Evolutionary conservation across 2,329 filamentous ascomycete species (phyloP).

Genomic region (Diaporthe batatas): DNA sequence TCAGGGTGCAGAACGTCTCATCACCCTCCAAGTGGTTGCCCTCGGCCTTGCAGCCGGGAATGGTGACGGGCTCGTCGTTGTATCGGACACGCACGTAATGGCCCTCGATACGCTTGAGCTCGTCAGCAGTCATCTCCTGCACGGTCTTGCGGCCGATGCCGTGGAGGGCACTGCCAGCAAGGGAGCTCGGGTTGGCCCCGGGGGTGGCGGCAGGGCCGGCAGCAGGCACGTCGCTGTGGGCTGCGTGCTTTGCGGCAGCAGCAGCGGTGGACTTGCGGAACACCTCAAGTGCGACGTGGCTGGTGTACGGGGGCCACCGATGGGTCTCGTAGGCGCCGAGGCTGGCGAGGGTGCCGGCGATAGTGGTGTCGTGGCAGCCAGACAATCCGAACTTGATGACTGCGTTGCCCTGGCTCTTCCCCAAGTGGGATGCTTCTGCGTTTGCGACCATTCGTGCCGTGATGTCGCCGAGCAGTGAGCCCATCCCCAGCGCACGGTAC

Average conservation of each 20-base stretch:
- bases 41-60: constrained; percentile 82
- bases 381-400: constrained; percentile 81
- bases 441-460: constrained; percentile 80
- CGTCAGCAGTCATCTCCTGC: constrained; percentile 65
- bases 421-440: constrained; percentile 69
- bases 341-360: constrained; percentile 82
- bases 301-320: constrained; percentile 93
- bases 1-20: constrained; percentile 89
- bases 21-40: constrained; percentile 91
- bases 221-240: background rate
- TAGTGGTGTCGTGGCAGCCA: constrained; percentile 94
- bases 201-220: background rate
- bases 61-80: constrained; percentile 84
- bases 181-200: constrained; percentile 45
- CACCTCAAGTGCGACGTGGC: constrained; percentile 90
- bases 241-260: constrained; percentile 12
- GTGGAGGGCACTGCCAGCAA: constrained; percentile 51
- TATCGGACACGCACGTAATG: constrained; percentile 94
- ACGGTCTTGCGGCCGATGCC: constrained; percentile 73
- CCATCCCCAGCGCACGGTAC: constrained; percentile 91
- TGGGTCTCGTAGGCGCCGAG: constrained; percentile 81
- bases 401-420: constrained; percentile 59
- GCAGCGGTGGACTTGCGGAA: constrained; percentile 70
- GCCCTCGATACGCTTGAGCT: constrained; percentile 73
- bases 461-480: constrained; percentile 85